Conservation (phyloP, 306 rosid species). For the Neltuma alba region DNA sequence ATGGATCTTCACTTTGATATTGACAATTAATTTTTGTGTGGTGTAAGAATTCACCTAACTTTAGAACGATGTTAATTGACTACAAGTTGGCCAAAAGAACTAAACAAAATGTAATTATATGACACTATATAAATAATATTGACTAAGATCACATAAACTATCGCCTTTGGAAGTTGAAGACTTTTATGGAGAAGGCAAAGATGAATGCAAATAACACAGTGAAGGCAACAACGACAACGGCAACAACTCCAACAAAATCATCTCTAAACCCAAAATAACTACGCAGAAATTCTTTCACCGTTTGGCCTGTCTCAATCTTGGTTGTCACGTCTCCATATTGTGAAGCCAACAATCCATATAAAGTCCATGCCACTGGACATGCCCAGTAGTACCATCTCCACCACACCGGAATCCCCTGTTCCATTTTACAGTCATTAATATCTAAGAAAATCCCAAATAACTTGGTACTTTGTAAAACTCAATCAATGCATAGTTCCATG, state of each 20-base stretch:
- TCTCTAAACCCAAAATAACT: slow-evolving; percentile 49
- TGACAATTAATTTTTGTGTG: background rate
- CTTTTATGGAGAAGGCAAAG: slow-evolving; percentile 44
- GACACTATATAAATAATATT: background rate
- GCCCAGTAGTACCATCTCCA: slow-evolving; percentile 85
- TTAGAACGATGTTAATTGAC: background rate
- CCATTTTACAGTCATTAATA: background rate
- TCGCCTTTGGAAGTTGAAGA: slow-evolving; percentile 55
- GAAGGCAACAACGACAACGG: slow-evolving; percentile 37
- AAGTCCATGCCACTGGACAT: slow-evolving; percentile 72
- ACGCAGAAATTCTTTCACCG: slow-evolving; percentile 44
- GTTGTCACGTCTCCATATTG: slow-evolving; percentile 58
- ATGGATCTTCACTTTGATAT: background rate
- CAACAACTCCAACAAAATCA: slow-evolving; percentile 48
- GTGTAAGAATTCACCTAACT: background rate
- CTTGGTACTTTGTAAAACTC: background rate
- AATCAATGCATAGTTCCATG: background rate
- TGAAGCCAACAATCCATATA: slow-evolving; percentile 64
- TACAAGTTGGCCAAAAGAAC: too few species aligned
- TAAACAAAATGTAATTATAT: too few species aligned
- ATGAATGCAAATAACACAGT: slow-evolving; percentile 47
- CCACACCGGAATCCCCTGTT: slow-evolving; percentile 68
- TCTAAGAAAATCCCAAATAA: background rate
- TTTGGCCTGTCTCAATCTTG: slow-evolving; percentile 31
- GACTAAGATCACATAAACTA: background rate